phyloP scores from a whole-genome alignment of 805 yeast genomes.

The Wickerhamiella nectarea region DNA sequence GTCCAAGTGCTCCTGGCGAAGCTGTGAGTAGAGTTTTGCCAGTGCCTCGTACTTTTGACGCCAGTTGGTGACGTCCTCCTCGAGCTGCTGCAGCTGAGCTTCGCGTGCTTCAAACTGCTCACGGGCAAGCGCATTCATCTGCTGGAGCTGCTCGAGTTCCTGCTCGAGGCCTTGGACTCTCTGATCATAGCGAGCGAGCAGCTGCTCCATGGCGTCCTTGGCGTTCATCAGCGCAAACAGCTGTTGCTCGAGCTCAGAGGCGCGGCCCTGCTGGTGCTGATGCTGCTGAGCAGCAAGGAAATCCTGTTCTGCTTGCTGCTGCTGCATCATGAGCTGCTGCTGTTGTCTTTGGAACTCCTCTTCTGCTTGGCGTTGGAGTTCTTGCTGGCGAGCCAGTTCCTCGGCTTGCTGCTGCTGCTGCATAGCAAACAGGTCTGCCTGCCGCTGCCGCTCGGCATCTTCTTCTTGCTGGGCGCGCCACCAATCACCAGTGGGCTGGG shows the following conservation, averaged over 20 bases:
- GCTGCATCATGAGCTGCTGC: constrained; percentile 51
- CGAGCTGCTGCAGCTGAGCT: constrained; percentile 51
- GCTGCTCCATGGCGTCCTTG: constrained; percentile 70
- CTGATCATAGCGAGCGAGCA: constrained; percentile 76
- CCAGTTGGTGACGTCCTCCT: constrained; percentile 69
- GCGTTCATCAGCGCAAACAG: constrained; percentile 60
- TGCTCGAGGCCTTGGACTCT: constrained; percentile 69
- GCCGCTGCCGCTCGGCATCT: constrained; percentile 45
- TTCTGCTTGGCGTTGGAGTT: constrained; percentile 52
- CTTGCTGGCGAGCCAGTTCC: constrained; percentile 55
- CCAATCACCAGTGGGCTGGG: constrained; percentile 30
- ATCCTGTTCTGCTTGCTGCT: constrained; percentile 58
- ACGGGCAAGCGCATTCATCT: constrained; percentile 46
- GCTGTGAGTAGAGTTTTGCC: constrained; percentile 78
- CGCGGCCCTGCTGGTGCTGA: constrained; percentile 62
- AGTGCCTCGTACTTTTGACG: constrained; percentile 75
- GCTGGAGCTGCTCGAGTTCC: constrained; percentile 37
- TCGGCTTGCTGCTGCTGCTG: constrained; percentile 45
- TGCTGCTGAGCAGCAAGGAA: constrained; percentile 52
- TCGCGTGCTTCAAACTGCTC: constrained; percentile 66
- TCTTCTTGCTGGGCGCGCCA: constrained; percentile 38
- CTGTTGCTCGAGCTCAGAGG: constrained; percentile 72
- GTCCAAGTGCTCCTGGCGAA: constrained; percentile 82
- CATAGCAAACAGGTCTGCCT: constrained; percentile 18
- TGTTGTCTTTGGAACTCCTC: constrained; percentile 54